These are phyloP conservation scores for Ramaria sp. DNA, from an alignment of 768 basidiomycete species.

Conservation along the genomic window DNA sequence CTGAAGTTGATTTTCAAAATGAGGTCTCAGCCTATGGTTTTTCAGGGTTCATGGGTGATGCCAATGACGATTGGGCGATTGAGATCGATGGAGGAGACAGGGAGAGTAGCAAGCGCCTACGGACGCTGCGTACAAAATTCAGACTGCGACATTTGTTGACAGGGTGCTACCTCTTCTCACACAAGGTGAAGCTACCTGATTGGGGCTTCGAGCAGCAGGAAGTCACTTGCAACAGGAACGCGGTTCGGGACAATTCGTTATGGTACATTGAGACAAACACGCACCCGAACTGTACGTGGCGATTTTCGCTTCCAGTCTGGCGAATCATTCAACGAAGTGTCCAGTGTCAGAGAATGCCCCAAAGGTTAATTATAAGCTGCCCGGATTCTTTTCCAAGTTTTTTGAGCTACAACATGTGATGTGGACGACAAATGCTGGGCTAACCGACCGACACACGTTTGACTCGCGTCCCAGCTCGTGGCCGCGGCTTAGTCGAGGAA, in stretches of 20 bases:
- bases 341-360: slow-evolving; percentile 60
- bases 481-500: slow-evolving; percentile 88
- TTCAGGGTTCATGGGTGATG: slow-evolving; percentile 74
- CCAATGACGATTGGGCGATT: slow-evolving; percentile 88
- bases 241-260: slow-evolving; percentile 75
- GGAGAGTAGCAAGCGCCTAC: slow-evolving; percentile 58
- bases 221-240: slow-evolving; percentile 98
- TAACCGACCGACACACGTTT: slow-evolving; percentile 90
- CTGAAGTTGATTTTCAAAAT: slow-evolving; percentile 98
- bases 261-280: slow-evolving; percentile 89
- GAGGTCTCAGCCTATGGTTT: slow-evolving; percentile 94
- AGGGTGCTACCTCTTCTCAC: slow-evolving; percentile 95
- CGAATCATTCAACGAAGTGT: neutral
- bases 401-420: slow-evolving; percentile 86
- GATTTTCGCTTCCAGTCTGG: neutral
- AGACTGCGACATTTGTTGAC: slow-evolving; percentile 74
- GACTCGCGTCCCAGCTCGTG: slow-evolving; percentile 90
- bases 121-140: slow-evolving; percentile 76
- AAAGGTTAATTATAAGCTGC: slow-evolving; percentile 86
- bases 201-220: slow-evolving; percentile 99
- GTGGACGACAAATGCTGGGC: slow-evolving; percentile 94
- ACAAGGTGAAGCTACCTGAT: slow-evolving; percentile 94
- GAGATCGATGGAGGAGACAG: slow-evolving; percentile 68
- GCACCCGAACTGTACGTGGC: slow-evolving; percentile 59
- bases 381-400: slow-evolving; percentile 87